Percentiles rank a stretch among this genome's conserved stretches.
phyloP scores from a whole-genome alignment of 2,329 filamentous ascomycete genomes.

The Scedosporium dehoogii region DNA sequence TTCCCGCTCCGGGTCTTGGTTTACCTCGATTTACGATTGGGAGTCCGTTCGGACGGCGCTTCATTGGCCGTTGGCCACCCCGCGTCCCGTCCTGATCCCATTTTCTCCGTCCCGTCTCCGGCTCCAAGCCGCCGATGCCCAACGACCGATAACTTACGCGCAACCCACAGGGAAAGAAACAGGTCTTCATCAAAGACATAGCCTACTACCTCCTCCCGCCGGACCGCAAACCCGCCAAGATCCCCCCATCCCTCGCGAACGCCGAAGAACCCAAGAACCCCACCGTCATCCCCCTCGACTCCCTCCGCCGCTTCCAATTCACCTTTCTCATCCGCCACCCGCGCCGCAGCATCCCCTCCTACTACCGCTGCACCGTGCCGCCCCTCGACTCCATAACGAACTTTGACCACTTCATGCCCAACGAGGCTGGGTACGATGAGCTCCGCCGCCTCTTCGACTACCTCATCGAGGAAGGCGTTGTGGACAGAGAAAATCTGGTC shows the following conservation, averaged over 20 bases:
- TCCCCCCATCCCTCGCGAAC: conserved; percentile 72
- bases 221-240: conserved; percentile 52
- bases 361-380: conserved; percentile 87
- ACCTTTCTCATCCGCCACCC: conserved; percentile 96
- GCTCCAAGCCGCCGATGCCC: not conserved
- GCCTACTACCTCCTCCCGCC: conserved; percentile 83
- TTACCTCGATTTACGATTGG: not conserved
- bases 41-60: too few relatives aligned
- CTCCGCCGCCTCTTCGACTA: conserved; percentile 82
- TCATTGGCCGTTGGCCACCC: not conserved
- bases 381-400: conserved; percentile 74
- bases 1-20: not conserved
- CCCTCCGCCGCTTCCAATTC: conserved; percentile 79
- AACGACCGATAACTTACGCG: conserved; percentile 16
- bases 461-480: conserved; percentile 55
- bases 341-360: conserved; percentile 82
- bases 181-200: conserved; percentile 97
- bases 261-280: conserved; percentile 63
- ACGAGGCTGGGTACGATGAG: conserved; percentile 85
- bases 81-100: not conserved
- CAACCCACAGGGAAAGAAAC: conserved; percentile 56
- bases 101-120: not conserved
- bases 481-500: conserved; percentile 68
- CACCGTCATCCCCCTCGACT: conserved; percentile 66
- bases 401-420: conserved; percentile 77